A percentile compares a stretch with the other conserved stretches of the same genome.
phyloP scores from a whole-genome alignment of 2,329 filamentous ascomycete species.

The Aaosphaeria arxii region DNA sequence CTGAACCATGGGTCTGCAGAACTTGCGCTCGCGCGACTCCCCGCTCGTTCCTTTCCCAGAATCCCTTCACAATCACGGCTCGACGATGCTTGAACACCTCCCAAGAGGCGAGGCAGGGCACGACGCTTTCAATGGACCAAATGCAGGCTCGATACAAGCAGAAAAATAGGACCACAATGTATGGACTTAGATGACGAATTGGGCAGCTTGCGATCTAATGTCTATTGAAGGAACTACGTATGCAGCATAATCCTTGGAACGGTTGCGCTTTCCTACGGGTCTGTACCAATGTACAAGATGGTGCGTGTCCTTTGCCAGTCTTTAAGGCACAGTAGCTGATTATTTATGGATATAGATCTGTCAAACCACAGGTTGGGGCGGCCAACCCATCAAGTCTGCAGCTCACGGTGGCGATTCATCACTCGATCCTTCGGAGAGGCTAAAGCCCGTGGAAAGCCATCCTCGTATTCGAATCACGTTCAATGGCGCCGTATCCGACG shows the following conservation, averaged over 20 bases:
- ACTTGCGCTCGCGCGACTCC: constrained; percentile 31
- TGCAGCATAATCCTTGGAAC: constrained; percentile 76
- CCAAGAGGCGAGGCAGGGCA: constrained; percentile 26
- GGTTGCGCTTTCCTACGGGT: constrained; percentile 76
- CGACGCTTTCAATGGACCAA: constrained; percentile 59
- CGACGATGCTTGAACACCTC: constrained; percentile 34
- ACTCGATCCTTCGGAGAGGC: constrained; percentile 68
- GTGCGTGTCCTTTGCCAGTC: constrained; percentile 41
- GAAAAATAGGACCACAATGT: constrained; percentile 68
- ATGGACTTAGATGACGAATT: constrained; percentile 14
- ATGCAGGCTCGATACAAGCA: constrained; percentile 62
- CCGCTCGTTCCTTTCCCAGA: constrained; percentile 14
- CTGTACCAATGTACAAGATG: constrained; percentile 86
- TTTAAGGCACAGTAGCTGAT: background rate
- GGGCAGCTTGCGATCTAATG: constrained; percentile 2
- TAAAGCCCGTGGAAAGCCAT: constrained; percentile 75
- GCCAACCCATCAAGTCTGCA: constrained; percentile 82
- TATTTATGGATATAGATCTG: constrained; percentile 59
- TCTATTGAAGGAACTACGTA: constrained; percentile 61
- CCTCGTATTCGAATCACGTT: constrained; percentile 93
- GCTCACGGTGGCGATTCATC: constrained; percentile 57
- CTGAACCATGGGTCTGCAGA: constrained; percentile 35
- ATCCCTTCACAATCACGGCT: constrained; percentile 12
- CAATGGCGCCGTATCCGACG: constrained; percentile 90
- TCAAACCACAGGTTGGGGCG: constrained; percentile 85